Evolutionary conservation across 164 flowering plant species (phyloP), one percentile per base, ranked within the genome.

Genomic region (grape (Vitis vinifera)): DNA sequence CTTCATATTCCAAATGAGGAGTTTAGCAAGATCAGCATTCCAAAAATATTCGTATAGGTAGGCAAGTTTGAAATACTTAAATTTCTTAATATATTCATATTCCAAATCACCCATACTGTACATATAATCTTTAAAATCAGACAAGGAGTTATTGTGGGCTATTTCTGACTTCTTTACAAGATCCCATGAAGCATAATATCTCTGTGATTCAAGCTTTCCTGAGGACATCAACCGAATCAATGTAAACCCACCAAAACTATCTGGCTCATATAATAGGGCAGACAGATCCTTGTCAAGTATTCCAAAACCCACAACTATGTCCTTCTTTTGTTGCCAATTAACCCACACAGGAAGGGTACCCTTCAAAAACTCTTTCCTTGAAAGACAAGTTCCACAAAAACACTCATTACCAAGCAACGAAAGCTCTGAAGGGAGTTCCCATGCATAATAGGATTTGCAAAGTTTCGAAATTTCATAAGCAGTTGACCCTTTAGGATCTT

Each of bases 391-490:
- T 57, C 97, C 90, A 76, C 89, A 85, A 16, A 15, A 55, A 74
- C 92, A 87, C 19, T 72, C 78, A 29, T 15, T 60, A 64, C 83
- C 86, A 3, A 81, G 73, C 61, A 94, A 63, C 10, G 73, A 64
- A 10, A 92, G 63, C 23, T 79, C 78, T 9, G 90, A 89, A 62
- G 97, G 94, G 49, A 85, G 88, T 63, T 78, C 94, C 99, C 94
- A 91, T 7, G 94, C 90, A 82, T 76, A 87, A 10, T 84, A n/a
- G 1, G 85, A 70, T 9, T 76, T 71, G 53, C 74, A 71, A 12
- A 75, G 16, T 56, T 77, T 74, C n/a, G 80, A 67, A 65, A 76
- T 63, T 68, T 74, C 64, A 3, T 81, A 85, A 62, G 79, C 76
- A 10, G 78, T 8, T 9, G 87, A 72, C 3, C 69, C 68, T 62